Percentiles rank a stretch among this genome's conserved stretches.
phyloP scores from a whole-genome alignment of 257 asterid genomes.

The Forsythia viridissima region DNA sequence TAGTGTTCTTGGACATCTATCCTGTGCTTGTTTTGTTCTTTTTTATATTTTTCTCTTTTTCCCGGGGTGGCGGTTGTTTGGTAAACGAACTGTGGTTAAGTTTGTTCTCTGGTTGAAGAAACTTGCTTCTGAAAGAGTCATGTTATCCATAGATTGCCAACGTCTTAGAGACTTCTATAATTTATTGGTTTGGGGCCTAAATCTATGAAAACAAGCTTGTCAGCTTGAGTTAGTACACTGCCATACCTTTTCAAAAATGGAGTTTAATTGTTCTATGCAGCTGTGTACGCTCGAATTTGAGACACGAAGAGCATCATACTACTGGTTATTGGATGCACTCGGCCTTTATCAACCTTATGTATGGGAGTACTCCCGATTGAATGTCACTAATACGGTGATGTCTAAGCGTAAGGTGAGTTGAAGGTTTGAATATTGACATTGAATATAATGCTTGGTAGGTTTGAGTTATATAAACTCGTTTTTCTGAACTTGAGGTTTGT shows the following conservation, averaged over 20 bases:
- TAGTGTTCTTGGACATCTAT: neutral
- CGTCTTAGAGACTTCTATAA: neutral
- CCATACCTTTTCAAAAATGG: slow-evolving; percentile 13
- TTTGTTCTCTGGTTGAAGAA: neutral
- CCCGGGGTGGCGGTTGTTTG: neutral
- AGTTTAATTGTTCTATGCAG: slow-evolving; percentile 37
- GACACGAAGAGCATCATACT: slow-evolving; percentile 94
- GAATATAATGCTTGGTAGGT: neutral
- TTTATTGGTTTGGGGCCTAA: neutral
- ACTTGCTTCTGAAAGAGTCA: neutral
- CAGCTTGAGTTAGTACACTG: neutral
- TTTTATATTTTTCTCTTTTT: neutral
- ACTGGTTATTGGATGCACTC: slow-evolving; percentile 81
- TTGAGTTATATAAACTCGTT: neutral
- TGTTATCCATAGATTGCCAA: neutral
- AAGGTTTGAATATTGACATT: neutral
- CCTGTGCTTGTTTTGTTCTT: neutral
- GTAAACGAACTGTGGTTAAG: neutral
- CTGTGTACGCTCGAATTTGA: slow-evolving; percentile 94
- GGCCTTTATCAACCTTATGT: slow-evolving; percentile 85
- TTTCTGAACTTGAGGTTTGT: slow-evolving; percentile 15
- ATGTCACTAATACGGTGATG: slow-evolving; percentile 86
- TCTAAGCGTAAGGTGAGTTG: slow-evolving; percentile 83
- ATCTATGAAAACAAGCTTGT: neutral
- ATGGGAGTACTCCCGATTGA: slow-evolving; percentile 91